Conservation (phyloP, 345 rosid genomes). For the Eucalyptus albens region DNA sequence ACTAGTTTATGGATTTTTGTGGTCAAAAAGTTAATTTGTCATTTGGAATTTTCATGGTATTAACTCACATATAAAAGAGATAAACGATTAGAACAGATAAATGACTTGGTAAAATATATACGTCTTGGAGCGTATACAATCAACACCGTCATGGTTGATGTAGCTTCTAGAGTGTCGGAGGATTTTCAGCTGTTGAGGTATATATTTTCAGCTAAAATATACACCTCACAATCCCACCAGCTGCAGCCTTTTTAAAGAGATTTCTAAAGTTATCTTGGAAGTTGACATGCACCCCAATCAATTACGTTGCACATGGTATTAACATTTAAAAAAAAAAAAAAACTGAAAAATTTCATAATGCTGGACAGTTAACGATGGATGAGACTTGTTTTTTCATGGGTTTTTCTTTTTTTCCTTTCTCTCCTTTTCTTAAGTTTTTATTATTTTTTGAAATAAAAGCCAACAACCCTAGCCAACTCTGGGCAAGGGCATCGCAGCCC, state of each 20-base stretch:
- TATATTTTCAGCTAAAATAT: not conserved
- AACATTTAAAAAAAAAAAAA: not conserved
- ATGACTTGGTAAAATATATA: not conserved
- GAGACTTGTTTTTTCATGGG: not conserved
- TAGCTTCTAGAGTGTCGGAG: not conserved
- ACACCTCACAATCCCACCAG: not conserved
- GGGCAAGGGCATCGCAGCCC: accelerated
- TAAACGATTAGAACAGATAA: not conserved
- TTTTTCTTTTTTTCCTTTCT: not conserved
- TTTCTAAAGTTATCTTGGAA: not conserved
- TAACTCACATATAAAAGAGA: not conserved
- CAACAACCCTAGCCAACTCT: not conserved
- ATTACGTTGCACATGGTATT: not conserved
- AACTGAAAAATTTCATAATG: not conserved
- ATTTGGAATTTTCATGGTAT: no score
- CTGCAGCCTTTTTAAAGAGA: not conserved
- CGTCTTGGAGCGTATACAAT: not conserved
- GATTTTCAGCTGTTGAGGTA: not conserved
- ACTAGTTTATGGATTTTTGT: accelerated
- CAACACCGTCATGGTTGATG: not conserved
- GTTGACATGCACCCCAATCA: not conserved
- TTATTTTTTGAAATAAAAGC: not conserved
- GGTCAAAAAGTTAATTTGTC: no score
- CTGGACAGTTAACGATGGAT: not conserved
- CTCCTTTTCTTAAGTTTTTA: not conserved